phyloP scores from a whole-genome alignment of 1,284 basidiomycete genomes.

The Fomitopsis betulina region DNA sequence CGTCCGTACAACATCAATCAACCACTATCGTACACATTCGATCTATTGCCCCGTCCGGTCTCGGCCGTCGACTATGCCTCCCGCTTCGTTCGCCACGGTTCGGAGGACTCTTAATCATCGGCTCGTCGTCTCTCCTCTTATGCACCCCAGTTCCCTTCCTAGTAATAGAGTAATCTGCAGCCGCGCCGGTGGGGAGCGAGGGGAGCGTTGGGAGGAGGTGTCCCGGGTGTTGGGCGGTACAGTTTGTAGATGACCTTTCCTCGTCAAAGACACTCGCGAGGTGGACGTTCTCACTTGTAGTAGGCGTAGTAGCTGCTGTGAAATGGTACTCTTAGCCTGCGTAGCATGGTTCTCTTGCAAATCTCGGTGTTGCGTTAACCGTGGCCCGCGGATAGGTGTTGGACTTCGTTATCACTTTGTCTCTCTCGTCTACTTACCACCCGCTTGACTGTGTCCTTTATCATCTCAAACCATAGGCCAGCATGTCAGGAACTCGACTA shows the following conservation, averaged over 20 bases:
- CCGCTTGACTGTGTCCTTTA: too few species aligned
- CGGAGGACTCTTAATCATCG: neutral
- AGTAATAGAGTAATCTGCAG: slow-evolving; percentile 7
- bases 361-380: too few species aligned
- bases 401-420: too few species aligned
- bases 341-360: too few species aligned
- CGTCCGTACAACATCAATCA: neutral
- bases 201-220: slow-evolving; percentile 4
- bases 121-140: neutral
- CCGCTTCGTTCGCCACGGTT: neutral
- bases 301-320: too few species aligned
- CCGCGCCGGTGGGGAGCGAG: neutral
- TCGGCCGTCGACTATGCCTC: neutral
- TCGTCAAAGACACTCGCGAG: neutral
- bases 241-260: neutral
- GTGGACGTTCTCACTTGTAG: neutral
- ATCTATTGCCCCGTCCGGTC: neutral
- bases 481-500: too few species aligned
- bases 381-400: too few species aligned
- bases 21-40: neutral
- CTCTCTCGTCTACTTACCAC: too few species aligned
- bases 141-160: neutral
- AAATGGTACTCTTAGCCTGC: too few species aligned
- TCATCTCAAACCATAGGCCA: too few species aligned
- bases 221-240: neutral